These are phyloP conservation scores for Starmerella sirachaensis DNA, from an alignment of 805 yeast species.

Conservation along the genomic window DNA sequence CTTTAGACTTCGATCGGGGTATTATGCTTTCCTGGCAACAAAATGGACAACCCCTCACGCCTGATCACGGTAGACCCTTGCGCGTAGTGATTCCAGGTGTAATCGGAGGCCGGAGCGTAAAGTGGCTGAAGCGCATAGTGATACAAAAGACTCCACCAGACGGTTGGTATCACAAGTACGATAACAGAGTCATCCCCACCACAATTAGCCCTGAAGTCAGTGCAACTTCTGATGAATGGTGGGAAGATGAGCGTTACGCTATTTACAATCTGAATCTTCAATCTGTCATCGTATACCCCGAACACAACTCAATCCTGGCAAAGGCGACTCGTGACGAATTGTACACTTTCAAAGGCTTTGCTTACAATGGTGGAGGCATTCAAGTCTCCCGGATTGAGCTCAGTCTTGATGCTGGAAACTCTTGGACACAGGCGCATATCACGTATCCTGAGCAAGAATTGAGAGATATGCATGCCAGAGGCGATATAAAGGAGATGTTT, in stretches of 20 bases:
- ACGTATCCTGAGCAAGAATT: conserved; percentile 30
- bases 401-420: conserved; percentile 27
- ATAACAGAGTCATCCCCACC: conserved; percentile 31
- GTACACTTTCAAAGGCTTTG: conserved; percentile 28
- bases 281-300: conserved; percentile 29
- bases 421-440: conserved; percentile 27
- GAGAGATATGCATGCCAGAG: conserved; percentile 21
- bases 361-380: conserved; percentile 32
- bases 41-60: conserved; percentile 29
- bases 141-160: conserved; percentile 28
- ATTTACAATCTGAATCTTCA: conserved; percentile 30
- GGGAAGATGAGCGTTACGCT: conserved; percentile 33
- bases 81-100: conserved; percentile 32
- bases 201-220: conserved; percentile 30
- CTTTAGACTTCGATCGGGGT: conserved; percentile 27
- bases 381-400: conserved; percentile 29
- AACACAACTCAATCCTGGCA: conserved; percentile 23
- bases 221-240: conserved; percentile 28
- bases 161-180: conserved; percentile 32
- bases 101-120: conserved; percentile 33
- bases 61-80: conserved; percentile 31
- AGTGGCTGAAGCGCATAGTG: conserved; percentile 28
- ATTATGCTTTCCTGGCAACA: conserved; percentile 31
- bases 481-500: conserved; percentile 25
- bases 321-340: conserved; percentile 10